Evolutionary conservation across 2,329 filamentous ascomycete genomes (phyloP), one percentile per base, ranked within the genome.

Genomic region (Didymellaceae sp.): DNA sequence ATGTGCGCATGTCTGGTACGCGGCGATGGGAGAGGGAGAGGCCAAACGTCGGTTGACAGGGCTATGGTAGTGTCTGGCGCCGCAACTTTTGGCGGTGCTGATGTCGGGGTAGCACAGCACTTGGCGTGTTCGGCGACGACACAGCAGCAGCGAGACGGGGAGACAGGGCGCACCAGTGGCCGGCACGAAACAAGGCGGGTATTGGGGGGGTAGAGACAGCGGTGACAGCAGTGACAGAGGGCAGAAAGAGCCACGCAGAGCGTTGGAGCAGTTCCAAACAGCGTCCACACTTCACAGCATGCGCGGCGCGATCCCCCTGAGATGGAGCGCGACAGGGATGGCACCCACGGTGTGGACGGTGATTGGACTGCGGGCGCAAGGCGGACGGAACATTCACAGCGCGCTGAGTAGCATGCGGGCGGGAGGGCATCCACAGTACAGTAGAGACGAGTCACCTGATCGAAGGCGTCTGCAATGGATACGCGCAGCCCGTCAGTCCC

Each of bases 261-360:
- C 40, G 28, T 38, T 8, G 22, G 40, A 37, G 35, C 42, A n/a
- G 25, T 41, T 25, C 22, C 48, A 45, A 31, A 33, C 37, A 33
- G 42, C 31, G 3, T 32, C 31, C 30, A 21, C 48, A 17, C 14
- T 8, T 35, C 30, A 21, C 48, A 17, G 18, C 11, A 14, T 18
- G 30, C 41, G 30, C 21, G 34, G 48, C 37, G 42, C 41, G 31
- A 28, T 45, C 43, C 48, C 48, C 48, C 48, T 52, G 48, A 52
- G 48, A 33, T 20, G 48, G 37, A 42, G 30, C 24, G 18, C 42
- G 48, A 45, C 48, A 52, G 48, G 48, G 48, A 52, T 52, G 48
- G 26, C 35, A 31, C 26, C 21, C 14, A 4, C 25, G 6, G 21
- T 43, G 45, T 42, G 38, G 16, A 4, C 25, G 6, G 21, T 43